Base-by-base conservation (phyloP, 2,329 filamentous ascomycete species). In the Chrysosphaeria jannelii region DNA sequence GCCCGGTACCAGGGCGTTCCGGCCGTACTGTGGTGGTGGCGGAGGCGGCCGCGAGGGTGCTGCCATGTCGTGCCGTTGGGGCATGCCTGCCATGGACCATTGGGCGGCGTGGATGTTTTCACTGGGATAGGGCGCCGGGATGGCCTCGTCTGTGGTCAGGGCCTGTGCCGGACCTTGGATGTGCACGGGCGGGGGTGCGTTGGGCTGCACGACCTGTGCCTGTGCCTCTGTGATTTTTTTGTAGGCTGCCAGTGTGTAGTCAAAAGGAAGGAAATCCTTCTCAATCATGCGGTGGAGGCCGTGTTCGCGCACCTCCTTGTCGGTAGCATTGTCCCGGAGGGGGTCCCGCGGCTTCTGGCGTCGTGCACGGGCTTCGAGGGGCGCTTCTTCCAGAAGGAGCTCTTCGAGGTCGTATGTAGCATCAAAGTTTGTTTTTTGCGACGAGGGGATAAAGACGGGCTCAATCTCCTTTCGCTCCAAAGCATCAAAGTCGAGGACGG, bases 361-460 rank as follows among this genome's bases (percentile, higher is more conserved):
- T 34, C 85, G 61, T 23, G 85, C 78, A 36, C 85, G 58, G 26
- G 85, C 85, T 44, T 97, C 85, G 5, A 97, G 48, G 1, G 85
- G 85, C 8, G 85, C 85, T 41, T 97, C 85, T 43, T 97, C 85
- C 21, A 97, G 46, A 2, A 97, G 47, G 11, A 97, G 45, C 42
- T 97, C 85, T 40, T 97, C 85, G 23, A 97, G 48, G 42, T 97
- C 85, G 39, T 97, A 93, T 1, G 85, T 97, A 4, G 85, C 85
- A 43, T 97, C 85, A 34, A 97, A 97, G 41, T 97, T 97, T 4
- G 85, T 93, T 56, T 97, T 97, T 23, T 93, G 85, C 26, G 76
- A 79, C 0, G 81, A 90, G 0, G 85, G 85, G 11, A 71, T 60
- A 40, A 97, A 97, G 4, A 93, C 64, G 0, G 85, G 85, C 34